Conservation (phyloP, 306 rosid genomes). For the Inga leiocalycina region DNA sequence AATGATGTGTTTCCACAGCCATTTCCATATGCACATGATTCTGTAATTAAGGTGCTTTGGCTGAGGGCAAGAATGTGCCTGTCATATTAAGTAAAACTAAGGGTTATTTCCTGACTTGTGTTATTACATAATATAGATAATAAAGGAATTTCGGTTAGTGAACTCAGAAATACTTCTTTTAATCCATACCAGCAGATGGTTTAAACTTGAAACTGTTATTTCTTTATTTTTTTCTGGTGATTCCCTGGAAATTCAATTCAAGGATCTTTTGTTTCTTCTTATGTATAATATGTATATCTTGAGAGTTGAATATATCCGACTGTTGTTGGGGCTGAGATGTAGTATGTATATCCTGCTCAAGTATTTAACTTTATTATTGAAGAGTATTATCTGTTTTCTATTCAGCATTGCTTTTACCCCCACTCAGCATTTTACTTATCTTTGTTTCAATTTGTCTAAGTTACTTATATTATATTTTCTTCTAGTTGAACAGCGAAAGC, state of each 20-base stretch:
- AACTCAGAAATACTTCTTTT: neutral
- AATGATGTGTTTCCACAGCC: neutral
- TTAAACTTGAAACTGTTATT: neutral
- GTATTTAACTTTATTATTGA: neutral
- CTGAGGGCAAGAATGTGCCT: neutral
- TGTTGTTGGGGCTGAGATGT: neutral
- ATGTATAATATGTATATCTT: neutral
- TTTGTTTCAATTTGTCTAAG: neutral
- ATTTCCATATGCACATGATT: neutral
- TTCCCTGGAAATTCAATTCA: neutral
- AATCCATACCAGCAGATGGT: neutral
- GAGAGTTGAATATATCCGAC: neutral
- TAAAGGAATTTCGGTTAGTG: neutral
- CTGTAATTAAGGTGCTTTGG: neutral
- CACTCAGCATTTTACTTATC: neutral
- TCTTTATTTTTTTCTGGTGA: neutral
- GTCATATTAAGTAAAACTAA: neutral
- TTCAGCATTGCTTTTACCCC: neutral
- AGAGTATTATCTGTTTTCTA: neutral
- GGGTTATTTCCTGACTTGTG: neutral
- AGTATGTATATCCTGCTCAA: neutral
- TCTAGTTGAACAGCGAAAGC: constrained; percentile 89
- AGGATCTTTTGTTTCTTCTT: neutral
- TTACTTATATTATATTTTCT: constrained; percentile 14
- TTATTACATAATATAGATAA: neutral